Evolutionary conservation across 2,329 filamentous ascomycete species (phyloP), one percentile per base, ranked within the genome.

Genomic region (Aspergillus hiratsukae): DNA sequence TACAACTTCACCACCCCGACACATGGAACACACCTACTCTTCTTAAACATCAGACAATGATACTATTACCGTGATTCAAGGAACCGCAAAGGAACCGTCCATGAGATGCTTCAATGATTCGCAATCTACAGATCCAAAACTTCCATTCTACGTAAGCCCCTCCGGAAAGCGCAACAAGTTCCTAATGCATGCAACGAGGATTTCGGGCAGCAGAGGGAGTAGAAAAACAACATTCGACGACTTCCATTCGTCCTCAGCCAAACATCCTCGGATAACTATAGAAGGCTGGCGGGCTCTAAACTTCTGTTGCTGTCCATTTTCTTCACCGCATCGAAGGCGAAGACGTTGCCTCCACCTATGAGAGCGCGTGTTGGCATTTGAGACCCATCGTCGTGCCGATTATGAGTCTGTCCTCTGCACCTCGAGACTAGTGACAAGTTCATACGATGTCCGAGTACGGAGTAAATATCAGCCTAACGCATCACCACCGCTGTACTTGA

Each of bases 301-400:
- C 48, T 46, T 27, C 50, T 45, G 41, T 35, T 51, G 56, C 31
- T 58, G 48, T 54, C 58, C 45, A 23, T 58, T 58, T 66, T 64
- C 64, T 64, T 65, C 65, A 68, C 68, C 65, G 64, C 66, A 69
- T 64, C 68, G 60, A 64, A 60, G 67, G 68, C 61, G 52, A 61
- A 48, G 25, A 52, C 27, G 45, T 54, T 46, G 46, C 52, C 40
- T 53, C 59, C 61, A 58, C 61, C 61, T 60, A 66, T 64, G 52
- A 54, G 52, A 62, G 54, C 17, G 27, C 49, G 53, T 50, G 51
- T 50, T 50, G 28, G 19, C 37, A 40, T 35, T 51, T 17, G 54
- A 52, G 49, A 53, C 46, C 27, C 37, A 48, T 43, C n/a, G 9
- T 43, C n/a, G 8, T 21, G 40, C 40, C 17, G 19, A 10, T n/a